Base-by-base conservation (phyloP, 164 flowering plant genomes). In the Chimonanthus salicifolius region DNA sequence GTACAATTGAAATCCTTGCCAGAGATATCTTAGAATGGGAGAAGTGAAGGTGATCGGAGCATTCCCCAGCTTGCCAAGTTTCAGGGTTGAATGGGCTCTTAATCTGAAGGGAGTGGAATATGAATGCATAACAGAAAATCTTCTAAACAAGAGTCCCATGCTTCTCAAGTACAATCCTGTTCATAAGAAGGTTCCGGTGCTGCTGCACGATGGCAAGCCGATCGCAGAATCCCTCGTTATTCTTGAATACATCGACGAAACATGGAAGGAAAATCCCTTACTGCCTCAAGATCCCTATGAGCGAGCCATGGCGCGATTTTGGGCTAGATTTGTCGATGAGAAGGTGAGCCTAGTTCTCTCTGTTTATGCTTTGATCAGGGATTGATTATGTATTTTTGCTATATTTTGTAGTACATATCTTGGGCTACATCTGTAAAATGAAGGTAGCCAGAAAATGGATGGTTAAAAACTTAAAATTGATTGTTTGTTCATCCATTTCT, bases 41-140 rank as follows among this genome's bases (percentile, higher is more conserved):
- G 74, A 72, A 7, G 68, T 72, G 74, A 72, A 72, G 68, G 58
- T 72, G 33, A 16, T 72, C 16, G 58, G 74, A 15, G 4, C 46
- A 16, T 72, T 68, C 68, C 15, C 68, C 3, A 72, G 74, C 20
- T 46, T 21, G 3, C 48, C 47, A 15, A 7, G 21, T 72, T 7
- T 63, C 3, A 72, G 74, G 11, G 60, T 71, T 10, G 48, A 7
- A 62, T 62, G 54, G 47, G 74, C 74, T 9, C 68, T 72, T 44
- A 48, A 72, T 9, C 51, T 72, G 54, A 72, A 72, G 58, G 68
- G 74, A 3, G n/a, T 72, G 9, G 51, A 72, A 16, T 64, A 64
- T 7, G 68, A 63, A 9, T 72, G 7, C 58, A 47, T n/a, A 48
- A 10, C 47, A 63, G 68, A 63, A 48, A 58, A 62, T 21, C n/a